Conservation (phyloP, 1,284 basidiomycete genomes). For the Gastroboletus turbinatus region DNA sequence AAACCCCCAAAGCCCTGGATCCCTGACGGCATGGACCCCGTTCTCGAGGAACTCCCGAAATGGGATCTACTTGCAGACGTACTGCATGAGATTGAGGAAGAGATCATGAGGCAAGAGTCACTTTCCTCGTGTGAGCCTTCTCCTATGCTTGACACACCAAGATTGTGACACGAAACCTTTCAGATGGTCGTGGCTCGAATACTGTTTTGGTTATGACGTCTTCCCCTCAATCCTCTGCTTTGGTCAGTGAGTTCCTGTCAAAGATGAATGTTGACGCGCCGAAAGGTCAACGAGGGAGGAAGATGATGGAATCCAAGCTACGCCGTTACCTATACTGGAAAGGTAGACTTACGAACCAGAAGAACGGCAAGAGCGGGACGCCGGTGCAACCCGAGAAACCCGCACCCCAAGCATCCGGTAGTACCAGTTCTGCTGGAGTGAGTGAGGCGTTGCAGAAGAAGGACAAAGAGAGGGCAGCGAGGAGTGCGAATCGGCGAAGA, state of each 20-base stretch:
- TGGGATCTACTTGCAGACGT: slow-evolving; percentile 88
- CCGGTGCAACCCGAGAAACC: slow-evolving; percentile 3
- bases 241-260: slow-evolving; percentile 79
- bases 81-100: slow-evolving; percentile 89
- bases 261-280: slow-evolving; percentile 56
- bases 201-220: slow-evolving; percentile 88
- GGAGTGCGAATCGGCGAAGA: slow-evolving; percentile 54
- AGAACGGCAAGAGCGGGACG: slow-evolving; percentile 8
- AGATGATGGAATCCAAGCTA: slow-evolving; percentile 80
- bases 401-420: slow-evolving; percentile 4
- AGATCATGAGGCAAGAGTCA: slow-evolving; percentile 67
- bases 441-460: slow-evolving; percentile 78
- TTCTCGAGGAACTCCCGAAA: slow-evolving; percentile 94
- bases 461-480: slow-evolving; percentile 58
- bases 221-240: slow-evolving; percentile 72
- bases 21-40: slow-evolving; percentile 79
- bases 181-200: slow-evolving; percentile 64
- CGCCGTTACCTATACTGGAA: slow-evolving; percentile 84
- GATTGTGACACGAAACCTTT: background rate
- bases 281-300: slow-evolving; percentile 59
- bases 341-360: slow-evolving; percentile 44
- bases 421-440: slow-evolving; percentile 27
- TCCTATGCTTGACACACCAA: slow-evolving; percentile 13
- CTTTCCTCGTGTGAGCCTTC: slow-evolving; percentile 33
- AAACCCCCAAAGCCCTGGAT: slow-evolving; percentile 51